Conservation (phyloP, 345 rosid species). For the Acer campestre region DNA sequence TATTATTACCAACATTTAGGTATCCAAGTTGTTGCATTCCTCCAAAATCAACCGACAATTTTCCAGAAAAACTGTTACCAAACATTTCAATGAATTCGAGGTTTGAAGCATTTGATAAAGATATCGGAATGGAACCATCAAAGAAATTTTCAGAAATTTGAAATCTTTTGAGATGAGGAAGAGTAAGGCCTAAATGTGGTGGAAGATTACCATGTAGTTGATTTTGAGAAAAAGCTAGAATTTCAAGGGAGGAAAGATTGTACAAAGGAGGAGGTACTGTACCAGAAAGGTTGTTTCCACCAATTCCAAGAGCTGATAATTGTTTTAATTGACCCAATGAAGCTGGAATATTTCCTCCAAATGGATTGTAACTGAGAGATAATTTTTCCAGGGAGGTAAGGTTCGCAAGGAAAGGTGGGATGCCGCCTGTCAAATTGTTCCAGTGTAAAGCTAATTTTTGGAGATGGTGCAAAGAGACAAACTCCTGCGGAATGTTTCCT, state of each 20-base stretch:
- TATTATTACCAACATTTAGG: background rate
- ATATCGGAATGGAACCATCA: slow-evolving; percentile 23
- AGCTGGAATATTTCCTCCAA: slow-evolving; percentile 25
- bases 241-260: slow-evolving; percentile 22
- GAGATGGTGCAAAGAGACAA: slow-evolving; percentile 13
- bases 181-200: slow-evolving; percentile 9
- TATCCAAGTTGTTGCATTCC: background rate
- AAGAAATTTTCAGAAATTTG: background rate
- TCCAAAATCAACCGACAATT: slow-evolving; percentile 17
- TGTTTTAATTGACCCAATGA: slow-evolving; percentile 9
- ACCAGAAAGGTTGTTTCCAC: slow-evolving; percentile 19
- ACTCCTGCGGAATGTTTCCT: slow-evolving; percentile 20
- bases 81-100: background rate
- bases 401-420: slow-evolving; percentile 23
- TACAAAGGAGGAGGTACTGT: slow-evolving; percentile 17
- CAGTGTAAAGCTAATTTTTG: background rate
- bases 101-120: slow-evolving; percentile 29
- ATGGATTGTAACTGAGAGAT: background rate
- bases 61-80: slow-evolving; percentile 17
- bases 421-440: slow-evolving; percentile 21
- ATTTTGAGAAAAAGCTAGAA: background rate
- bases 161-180: slow-evolving; percentile 8
- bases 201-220: slow-evolving; percentile 31
- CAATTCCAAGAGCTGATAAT: slow-evolving; percentile 10
- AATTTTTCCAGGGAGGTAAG: slow-evolving; percentile 18